Conservation (phyloP, 2,329 filamentous ascomycete genomes). For the Diaporthe destruens region DNA sequence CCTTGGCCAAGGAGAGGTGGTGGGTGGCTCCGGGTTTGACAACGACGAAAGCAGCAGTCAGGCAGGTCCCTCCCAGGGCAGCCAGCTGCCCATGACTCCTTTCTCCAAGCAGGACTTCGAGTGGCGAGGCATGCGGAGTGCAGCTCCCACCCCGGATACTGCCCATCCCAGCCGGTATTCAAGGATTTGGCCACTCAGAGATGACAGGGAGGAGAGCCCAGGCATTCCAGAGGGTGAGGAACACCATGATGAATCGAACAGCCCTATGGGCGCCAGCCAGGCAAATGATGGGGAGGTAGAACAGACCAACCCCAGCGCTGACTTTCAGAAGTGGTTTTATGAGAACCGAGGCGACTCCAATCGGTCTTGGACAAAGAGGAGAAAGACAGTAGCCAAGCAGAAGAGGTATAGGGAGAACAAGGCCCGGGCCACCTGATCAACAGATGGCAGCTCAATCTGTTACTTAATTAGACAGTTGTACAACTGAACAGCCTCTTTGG, state of each 20-base stretch:
- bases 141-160: slow-evolving; percentile 95
- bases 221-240: slow-evolving; percentile 57
- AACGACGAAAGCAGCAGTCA: slow-evolving; percentile 45
- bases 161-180: slow-evolving; percentile 78
- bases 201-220: slow-evolving; percentile 58
- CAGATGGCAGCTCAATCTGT: slow-evolving; percentile 52
- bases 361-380: slow-evolving; percentile 73
- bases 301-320: slow-evolving; percentile 46
- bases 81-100: slow-evolving; percentile 79
- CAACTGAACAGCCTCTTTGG: slow-evolving; percentile 48
- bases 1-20: slow-evolving; percentile 56
- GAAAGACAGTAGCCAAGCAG: slow-evolving; percentile 74
- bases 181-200: slow-evolving; percentile 65
- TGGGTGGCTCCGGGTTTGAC: slow-evolving; percentile 49
- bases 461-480: slow-evolving; percentile 48
- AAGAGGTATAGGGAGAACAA: slow-evolving; percentile 76
- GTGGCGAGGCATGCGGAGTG: slow-evolving; percentile 81
- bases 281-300: slow-evolving; percentile 49
- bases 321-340: slow-evolving; percentile 78
- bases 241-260: slow-evolving; percentile 46
- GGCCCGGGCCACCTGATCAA: slow-evolving; percentile 58
- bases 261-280: slow-evolving; percentile 47
- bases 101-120: slow-evolving; percentile 85
- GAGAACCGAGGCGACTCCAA: slow-evolving; percentile 75
- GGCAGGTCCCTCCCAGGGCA: slow-evolving; percentile 38